phyloP scores from a whole-genome alignment of 176 grass and related monocot genomes.

The Ananas comosus region DNA sequence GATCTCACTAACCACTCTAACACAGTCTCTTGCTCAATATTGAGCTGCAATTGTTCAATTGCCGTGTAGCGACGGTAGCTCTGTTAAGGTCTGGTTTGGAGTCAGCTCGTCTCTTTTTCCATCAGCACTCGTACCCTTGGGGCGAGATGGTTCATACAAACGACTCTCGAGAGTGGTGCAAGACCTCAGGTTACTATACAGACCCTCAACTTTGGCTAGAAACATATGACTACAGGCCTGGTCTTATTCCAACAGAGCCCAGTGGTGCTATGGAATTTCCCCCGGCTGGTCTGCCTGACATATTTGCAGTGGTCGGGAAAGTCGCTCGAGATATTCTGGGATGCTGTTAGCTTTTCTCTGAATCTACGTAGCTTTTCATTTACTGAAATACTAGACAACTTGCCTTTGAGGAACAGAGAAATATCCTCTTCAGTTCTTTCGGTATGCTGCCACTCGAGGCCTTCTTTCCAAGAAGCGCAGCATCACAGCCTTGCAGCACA shows the following conservation, averaged over 20 bases:
- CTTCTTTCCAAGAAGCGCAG: conserved; percentile 45
- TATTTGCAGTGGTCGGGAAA: conserved; percentile 69
- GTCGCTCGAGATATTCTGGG: conserved; percentile 53
- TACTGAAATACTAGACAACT: conserved; percentile 65
- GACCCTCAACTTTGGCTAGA: conserved; percentile 69
- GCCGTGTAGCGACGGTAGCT: conserved; percentile 43
- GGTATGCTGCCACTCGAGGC: conserved; percentile 65
- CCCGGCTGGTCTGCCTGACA: conserved; percentile 54
- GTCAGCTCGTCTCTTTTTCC: conserved; percentile 60
- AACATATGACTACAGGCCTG: conserved; percentile 72
- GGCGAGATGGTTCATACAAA: conserved; percentile 26
- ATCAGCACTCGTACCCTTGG: conserved; percentile 42
- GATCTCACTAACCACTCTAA: conserved; percentile 48
- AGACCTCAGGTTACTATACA: conserved; percentile 70
- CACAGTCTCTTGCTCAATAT: conserved; percentile 62
- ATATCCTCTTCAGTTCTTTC: conserved; percentile 87
- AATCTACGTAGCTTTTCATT: conserved; percentile 63
- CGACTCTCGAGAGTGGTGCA: conserved; percentile 52
- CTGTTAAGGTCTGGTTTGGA: conserved; percentile 59
- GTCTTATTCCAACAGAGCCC: conserved; percentile 40
- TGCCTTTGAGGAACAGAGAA: conserved; percentile 63
- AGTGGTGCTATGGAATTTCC: conserved; percentile 34
- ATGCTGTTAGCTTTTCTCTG: conserved; percentile 65
- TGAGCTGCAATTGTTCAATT: conserved; percentile 67
- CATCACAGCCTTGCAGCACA: conserved; percentile 34